Conservation (phyloP, 257 asterid genomes). For the Penstemon barbatus region DNA sequence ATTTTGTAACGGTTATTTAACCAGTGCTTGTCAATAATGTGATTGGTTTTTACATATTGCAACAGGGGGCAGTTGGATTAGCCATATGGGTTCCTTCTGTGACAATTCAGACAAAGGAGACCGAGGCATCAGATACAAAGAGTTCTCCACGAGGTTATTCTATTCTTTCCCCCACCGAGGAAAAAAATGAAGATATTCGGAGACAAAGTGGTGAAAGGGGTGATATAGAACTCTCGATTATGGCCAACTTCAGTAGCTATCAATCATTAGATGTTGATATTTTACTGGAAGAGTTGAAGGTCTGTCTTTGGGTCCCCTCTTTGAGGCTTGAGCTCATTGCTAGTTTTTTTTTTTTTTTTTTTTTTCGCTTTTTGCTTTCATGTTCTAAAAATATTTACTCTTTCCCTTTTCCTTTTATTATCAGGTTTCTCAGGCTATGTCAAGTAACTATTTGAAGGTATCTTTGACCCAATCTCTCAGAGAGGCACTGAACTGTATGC, state of each 20-base stretch:
- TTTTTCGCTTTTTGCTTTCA: not conserved
- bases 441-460: constrained; percentile 60
- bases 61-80: constrained; percentile 98
- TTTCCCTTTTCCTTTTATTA: constrained; percentile 22
- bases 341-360: not conserved
- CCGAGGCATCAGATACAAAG: constrained; percentile 52
- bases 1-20: constrained; percentile 10
- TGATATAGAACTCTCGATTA: constrained; percentile 66
- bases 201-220: constrained; percentile 51
- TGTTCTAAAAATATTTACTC: constrained; percentile 17
- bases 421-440: constrained; percentile 92
- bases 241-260: constrained; percentile 43
- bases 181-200: constrained; percentile 46
- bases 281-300: constrained; percentile 80
- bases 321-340: constrained; percentile 16
- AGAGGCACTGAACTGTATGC: constrained; percentile 71
- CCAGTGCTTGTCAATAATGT: constrained; percentile 12
- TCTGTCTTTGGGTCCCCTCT: constrained; percentile 27
- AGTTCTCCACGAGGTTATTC: constrained; percentile 57
- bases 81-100: constrained; percentile 99
- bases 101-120: constrained; percentile 73
- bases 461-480: constrained; percentile 59
- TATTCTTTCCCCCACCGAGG: constrained; percentile 63
- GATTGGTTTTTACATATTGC: constrained; percentile 22
- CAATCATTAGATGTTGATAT: constrained; percentile 55